These are phyloP conservation scores for Aspergillus baeticus DNA, from an alignment of 495 filamentous ascomycete genomes.

Conservation along the genomic window DNA sequence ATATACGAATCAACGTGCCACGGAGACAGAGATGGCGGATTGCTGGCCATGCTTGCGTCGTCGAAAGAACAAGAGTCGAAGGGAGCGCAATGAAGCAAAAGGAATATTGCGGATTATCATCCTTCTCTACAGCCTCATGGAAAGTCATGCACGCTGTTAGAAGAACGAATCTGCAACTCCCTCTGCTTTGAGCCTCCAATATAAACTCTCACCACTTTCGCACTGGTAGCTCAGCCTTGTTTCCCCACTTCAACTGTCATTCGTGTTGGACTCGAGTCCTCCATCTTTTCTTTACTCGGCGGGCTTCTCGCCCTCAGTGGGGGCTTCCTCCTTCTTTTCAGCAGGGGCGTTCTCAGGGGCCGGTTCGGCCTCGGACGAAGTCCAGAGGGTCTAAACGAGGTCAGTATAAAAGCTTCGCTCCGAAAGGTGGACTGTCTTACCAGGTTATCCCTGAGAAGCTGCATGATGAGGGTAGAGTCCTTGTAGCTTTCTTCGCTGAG, in stretches of 20 bases:
- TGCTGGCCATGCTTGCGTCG: conserved; percentile 4
- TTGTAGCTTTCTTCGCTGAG: conserved; percentile 99
- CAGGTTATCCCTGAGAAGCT: conserved; percentile 96
- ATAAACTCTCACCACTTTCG: conserved; percentile 14
- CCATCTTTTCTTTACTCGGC: conserved; percentile 50
- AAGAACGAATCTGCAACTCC: background rate
- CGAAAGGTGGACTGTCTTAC: conserved; percentile 53
- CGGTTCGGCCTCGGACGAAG: conserved; percentile 94
- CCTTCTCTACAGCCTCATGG: background rate
- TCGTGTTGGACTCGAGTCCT: conserved; percentile 36
- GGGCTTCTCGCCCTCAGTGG: conserved; percentile 60
- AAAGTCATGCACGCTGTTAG: background rate
- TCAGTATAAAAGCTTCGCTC: conserved; percentile 20
- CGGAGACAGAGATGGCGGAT: conserved; percentile 11
- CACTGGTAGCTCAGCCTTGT: conserved; percentile 7
- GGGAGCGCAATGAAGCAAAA: background rate
- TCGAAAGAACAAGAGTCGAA: background rate
- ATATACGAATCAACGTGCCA: conserved; percentile 20
- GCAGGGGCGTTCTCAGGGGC: conserved; percentile 53
- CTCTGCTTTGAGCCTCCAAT: background rate
- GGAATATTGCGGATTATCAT: background rate
- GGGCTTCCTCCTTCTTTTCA: conserved; percentile 58
- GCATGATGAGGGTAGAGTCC: conserved; percentile 99
- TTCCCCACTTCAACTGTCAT: conserved; percentile 7
- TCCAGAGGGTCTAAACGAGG: conserved; percentile 86